Evolutionary conservation across 1,284 basidiomycete genomes (phyloP), one percentile per base, ranked within the genome.

Genomic region (Cystobasidium sp.): DNA sequence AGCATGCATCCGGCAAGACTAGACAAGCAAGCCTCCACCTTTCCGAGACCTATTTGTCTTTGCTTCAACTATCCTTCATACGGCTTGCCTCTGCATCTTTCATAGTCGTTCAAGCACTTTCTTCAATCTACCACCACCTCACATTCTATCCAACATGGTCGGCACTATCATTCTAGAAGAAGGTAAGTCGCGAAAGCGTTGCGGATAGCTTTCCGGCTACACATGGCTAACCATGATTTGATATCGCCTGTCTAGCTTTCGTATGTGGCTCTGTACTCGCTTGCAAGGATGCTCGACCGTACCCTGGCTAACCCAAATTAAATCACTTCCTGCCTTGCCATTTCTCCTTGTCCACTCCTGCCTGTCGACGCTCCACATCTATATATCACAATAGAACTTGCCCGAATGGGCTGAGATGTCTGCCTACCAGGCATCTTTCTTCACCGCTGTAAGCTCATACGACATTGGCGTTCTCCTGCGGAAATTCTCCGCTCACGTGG

Each of bases 391-490:
- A 39, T 49, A 75, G 74, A 75, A 75, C 68, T 59, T 75, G 68
- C 74, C 74, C 59, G 68, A 75, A 66, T 75, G 74, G 74, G 74
- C 74, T 9, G 74, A 75, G 62, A 75, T 75, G 74, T 61, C 53
- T 41, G 68, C 61, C 51, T 75, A 75, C 62, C 74, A 75, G 62
- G 74, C 74, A 20, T 70, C 74, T 5, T 66, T 75, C 61, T 75
- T 75, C 68, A 75, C 74, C 37, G 37, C 68, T 37, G 64, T 66
- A 53, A 66, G 24, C 12, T 12, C 44, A 12, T 66, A 24, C 22
- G 5, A 43, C n/a, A 1, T 18, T 14, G 41, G 3, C 61, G 52
- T 1, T 8, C 22, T n/a, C 9, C 56, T 59, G 39, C 39, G 1
- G 12, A 37, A 12, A 8, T 16, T 14, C 24, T 22, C 24, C 18